These are phyloP conservation scores for Cryptococcus deneoformans DNA, from an alignment of 1,284 basidiomycete species.

Conservation along the genomic window DNA sequence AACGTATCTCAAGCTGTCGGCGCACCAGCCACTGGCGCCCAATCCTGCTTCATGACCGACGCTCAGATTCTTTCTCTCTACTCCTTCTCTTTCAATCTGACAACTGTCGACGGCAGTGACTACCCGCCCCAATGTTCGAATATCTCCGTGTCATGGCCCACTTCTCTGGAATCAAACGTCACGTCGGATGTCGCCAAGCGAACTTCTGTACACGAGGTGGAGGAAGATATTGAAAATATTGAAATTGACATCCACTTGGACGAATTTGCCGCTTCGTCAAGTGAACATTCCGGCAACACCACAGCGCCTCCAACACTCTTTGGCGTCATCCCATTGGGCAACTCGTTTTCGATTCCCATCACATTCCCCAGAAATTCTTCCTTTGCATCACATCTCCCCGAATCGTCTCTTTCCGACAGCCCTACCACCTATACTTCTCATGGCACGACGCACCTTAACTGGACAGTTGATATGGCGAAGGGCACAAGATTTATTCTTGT, in stretches of 20 bases:
- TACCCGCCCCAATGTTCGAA: slow-evolving; percentile 45
- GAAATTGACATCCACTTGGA: neutral
- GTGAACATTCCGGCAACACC: slow-evolving; percentile 36
- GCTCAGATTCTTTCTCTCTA: slow-evolving; percentile 37
- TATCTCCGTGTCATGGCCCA: slow-evolving; percentile 43
- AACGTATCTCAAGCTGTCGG: slow-evolving; percentile 26
- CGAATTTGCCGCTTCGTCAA: slow-evolving; percentile 13
- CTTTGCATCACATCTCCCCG: slow-evolving; percentile 30
- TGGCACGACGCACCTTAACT: slow-evolving; percentile 42
- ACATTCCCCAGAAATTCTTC: slow-evolving; percentile 28
- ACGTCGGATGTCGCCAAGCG: slow-evolving; percentile 12
- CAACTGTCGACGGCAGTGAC: slow-evolving; percentile 15
- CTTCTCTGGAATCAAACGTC: slow-evolving; percentile 38
- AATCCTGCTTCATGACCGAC: slow-evolving; percentile 37
- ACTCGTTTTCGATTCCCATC: slow-evolving; percentile 44
- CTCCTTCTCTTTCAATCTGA: slow-evolving; percentile 44
- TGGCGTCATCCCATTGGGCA: slow-evolving; percentile 47
- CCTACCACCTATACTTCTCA: slow-evolving; percentile 39
- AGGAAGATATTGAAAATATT: neutral
- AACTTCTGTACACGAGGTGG: neutral
- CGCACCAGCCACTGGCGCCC: slow-evolving; percentile 12
- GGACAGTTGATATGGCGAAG: slow-evolving; percentile 43
- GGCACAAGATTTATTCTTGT: slow-evolving; percentile 48
- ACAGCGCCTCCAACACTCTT: slow-evolving; percentile 45
- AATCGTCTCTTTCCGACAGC: slow-evolving; percentile 24